Conservation (phyloP, 164 flowering plant genomes). For the Kingdonia uniflora region DNA sequence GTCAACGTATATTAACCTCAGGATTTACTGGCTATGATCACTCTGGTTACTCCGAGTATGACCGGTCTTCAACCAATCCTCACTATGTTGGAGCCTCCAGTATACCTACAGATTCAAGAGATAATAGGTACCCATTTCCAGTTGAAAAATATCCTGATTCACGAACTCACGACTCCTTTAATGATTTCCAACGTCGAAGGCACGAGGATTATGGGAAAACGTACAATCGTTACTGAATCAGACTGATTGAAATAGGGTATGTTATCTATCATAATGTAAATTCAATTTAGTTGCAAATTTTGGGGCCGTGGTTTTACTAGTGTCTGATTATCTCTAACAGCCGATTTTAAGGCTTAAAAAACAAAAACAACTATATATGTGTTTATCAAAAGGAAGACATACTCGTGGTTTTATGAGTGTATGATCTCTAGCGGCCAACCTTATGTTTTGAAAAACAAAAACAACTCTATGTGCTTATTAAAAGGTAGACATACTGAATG, state of each 20-base stretch:
- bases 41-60: constrained; percentile 41
- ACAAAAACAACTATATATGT: no score
- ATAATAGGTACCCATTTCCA: constrained; percentile 36
- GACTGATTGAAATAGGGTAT: not conserved
- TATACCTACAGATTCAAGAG: constrained; percentile 44
- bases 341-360: no score
- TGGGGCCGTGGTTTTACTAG: no score
- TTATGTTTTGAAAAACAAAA: no score
- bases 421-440: no score
- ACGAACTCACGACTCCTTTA: constrained; percentile 46
- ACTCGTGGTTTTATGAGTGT: no score
- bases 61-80: constrained; percentile 34
- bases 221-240: constrained; percentile 53
- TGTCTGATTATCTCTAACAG: no score
- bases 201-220: constrained; percentile 62
- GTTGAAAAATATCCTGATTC: constrained; percentile 47
- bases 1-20: constrained; percentile 33
- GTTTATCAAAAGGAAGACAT: no score
- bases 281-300: no score
- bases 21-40: constrained; percentile 56
- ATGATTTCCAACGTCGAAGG: constrained; percentile 69
- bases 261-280: no score
- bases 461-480: no score
- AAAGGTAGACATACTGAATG: no score
- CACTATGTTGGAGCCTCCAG: constrained; percentile 32